phyloP scores from a whole-genome alignment of 345 rosid species.

The Boechera stricta region DNA sequence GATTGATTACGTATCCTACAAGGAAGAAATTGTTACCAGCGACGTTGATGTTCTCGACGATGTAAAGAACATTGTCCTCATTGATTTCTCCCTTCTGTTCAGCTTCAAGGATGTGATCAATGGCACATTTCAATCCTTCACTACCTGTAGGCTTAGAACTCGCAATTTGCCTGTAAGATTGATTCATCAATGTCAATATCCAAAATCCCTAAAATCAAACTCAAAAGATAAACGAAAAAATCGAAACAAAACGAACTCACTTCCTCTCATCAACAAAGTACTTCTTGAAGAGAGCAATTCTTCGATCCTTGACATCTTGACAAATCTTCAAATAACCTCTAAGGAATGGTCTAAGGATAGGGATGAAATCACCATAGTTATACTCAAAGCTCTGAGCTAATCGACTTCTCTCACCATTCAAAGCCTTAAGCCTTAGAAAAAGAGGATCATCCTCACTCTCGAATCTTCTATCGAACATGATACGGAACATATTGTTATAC shows the following conservation, averaged over 20 bases:
- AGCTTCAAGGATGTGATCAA: slow-evolving; percentile 93
- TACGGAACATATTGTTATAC: slow-evolving; percentile 96
- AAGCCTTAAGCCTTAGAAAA: slow-evolving; percentile 71
- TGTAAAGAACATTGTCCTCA: slow-evolving; percentile 96
- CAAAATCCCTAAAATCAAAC: slow-evolving; percentile 17
- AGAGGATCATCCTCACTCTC: slow-evolving; percentile 91
- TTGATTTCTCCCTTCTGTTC: slow-evolving; percentile 91
- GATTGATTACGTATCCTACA: slow-evolving; percentile 36
- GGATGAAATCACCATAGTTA: slow-evolving; percentile 96
- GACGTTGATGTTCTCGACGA: slow-evolving; percentile 96
- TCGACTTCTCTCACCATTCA: slow-evolving; percentile 94
- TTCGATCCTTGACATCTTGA: slow-evolving; percentile 78
- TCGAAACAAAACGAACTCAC: slow-evolving; percentile 49
- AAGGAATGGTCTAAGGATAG: slow-evolving; percentile 88
- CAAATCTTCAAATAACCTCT: slow-evolving; percentile 94
- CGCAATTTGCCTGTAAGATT: slow-evolving; percentile 61
- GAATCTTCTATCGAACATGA: slow-evolving; percentile 93
- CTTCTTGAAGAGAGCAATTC: slow-evolving; percentile 89
- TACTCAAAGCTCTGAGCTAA: slow-evolving; percentile 97
- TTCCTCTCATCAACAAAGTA: slow-evolving; percentile 90
- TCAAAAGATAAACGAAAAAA: background rate
- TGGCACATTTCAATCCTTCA: slow-evolving; percentile 85
- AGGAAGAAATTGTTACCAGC: slow-evolving; percentile 61
- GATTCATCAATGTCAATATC: slow-evolving; percentile 1
- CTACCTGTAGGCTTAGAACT: slow-evolving; percentile 64